Base-by-base conservation (phyloP, 2,329 filamentous ascomycete genomes). In the Cyphellophora attinorum region DNA sequence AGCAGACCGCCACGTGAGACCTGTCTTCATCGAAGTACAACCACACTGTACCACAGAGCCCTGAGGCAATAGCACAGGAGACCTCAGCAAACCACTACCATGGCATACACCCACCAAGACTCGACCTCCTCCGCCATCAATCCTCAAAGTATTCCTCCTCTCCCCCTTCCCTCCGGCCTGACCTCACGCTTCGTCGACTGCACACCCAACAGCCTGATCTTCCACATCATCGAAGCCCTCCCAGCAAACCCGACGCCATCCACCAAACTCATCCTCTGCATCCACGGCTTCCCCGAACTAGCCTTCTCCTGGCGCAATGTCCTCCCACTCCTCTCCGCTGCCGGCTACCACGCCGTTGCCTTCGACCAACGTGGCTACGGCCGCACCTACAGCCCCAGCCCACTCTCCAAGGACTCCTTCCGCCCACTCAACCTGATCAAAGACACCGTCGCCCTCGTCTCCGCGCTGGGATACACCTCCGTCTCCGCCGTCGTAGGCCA, bases 331-430 rank as follows among this genome's bases (percentile, higher is more conserved):
- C 60, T 84, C n/a, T 72, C 77, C 4, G 54, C 58, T 0, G 62
- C 67, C 5, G 77, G 77, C 17, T 82, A 75, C 55, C 68, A 77
- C 49, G 76, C 77, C 34, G 71, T 82, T 2, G 77, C 79, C 2
- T 72, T 74, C 21, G 79, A 84, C 47, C 76, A 79, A 47, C 68
- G 79, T 31, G 79, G 78, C 5, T 82, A 79, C 44, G 79, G 79
- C 8, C 67, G 76, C 16, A 83, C 78, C 0, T 54, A 65, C 35
- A 53, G 70, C 3, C 70, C 70, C 15, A 70, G 79, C 45, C 44
- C 46, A 11, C 38, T 48, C 4, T 33, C 38, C n/a, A 39, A 39
- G 3, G 5, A 25, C 8, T 58, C 58, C 5, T 81, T 77, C 48
- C 65, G 65, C 2, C 59, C 74, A 36, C 73, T 73, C 0, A 70